Evolutionary conservation across 768 basidiomycete genomes (phyloP), one percentile per base, ranked within the genome.

Genomic region (Sutorius australiensis): DNA sequence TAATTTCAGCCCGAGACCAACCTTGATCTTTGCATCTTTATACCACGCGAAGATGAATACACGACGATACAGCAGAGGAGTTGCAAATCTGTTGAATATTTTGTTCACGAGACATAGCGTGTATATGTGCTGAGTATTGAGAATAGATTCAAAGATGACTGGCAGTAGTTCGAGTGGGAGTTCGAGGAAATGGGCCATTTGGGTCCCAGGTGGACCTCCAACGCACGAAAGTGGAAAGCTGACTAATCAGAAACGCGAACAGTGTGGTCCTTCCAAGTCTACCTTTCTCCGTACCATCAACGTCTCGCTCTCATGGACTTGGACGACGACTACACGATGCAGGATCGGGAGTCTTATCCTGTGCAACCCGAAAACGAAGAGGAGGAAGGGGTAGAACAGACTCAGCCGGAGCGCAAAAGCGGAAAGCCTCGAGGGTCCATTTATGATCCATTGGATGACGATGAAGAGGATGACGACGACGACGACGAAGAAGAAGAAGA

Each of bases 21-120:
- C 87, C 75, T 78, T 86, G 9, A 60, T 62, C 62, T 87, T 91
- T 13, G 76, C 77, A 31, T 83, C 77, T 58, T 73, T 83, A 51
- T 89, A 80, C 89, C 87, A 89, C 14, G 87, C 77, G 67, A 82
- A 84, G 41, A 91, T 81, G 40, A 72, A 77, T 16, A 83, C 74
- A 12, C 75, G 72, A 24, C 77, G 71, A 59, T 92, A 92, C 21
- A 92, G 72, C 28, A 67, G 55, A 10, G 76, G 72, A 3, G 72
- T 66, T 0, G 82, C 77, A 56, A 82, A 83, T 1, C 55, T 40
- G 55, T 80, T 68, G 60, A 90, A 88, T 0, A 69, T 50, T 44
- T 73, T 77, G 66, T 77, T 83, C 19, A 90, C 85, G 6, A 83
- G 77, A 61, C 82, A 86, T 6, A 76, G 60, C 0, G 61, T 51